Conservation (phyloP, 768 basidiomycete species). For the Daedalea quercina region DNA sequence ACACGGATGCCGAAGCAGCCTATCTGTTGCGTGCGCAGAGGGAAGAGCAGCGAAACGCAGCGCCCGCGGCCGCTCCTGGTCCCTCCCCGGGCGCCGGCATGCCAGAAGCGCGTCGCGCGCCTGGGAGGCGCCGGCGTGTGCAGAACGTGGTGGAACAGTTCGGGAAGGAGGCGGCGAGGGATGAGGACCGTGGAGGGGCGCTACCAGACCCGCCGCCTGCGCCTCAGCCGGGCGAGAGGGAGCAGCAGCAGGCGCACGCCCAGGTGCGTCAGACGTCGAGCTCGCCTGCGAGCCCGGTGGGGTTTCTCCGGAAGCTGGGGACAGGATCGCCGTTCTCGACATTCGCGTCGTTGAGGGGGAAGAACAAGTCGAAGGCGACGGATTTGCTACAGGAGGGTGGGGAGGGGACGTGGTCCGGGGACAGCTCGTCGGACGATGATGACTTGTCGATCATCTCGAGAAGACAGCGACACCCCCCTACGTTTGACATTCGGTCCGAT, state of each 20-base stretch:
- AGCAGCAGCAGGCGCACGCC: background rate
- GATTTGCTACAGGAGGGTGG: background rate
- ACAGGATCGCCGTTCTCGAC: conserved; percentile 20
- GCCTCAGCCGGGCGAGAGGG: background rate
- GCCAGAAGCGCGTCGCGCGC: background rate
- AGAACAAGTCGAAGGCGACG: background rate
- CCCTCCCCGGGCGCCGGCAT: background rate
- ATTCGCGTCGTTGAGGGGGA: conserved; percentile 17
- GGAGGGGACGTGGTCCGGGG: conserved; percentile 17
- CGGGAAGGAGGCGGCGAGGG: background rate
- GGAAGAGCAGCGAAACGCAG: background rate
- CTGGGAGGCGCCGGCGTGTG: background rate
- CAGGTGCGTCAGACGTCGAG: background rate
- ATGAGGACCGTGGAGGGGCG: conserved; percentile 10
- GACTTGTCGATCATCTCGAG: conserved; percentile 18
- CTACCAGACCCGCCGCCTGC: conserved; percentile 15
- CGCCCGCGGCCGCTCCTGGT: background rate
- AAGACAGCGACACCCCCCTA: conserved; percentile 10
- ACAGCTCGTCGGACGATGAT: conserved; percentile 22
- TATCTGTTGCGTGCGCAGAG: conserved; percentile 34
- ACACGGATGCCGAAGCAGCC: conserved; percentile 74
- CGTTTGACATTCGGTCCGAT: conserved; percentile 10
- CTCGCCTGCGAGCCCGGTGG: conserved; percentile 4
- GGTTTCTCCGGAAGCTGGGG: conserved; percentile 17
- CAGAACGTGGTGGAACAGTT: background rate